Evolutionary conservation across 768 basidiomycete species (phyloP), one percentile per base, ranked within the genome.

Genomic region (Polyporus arcularius): DNA sequence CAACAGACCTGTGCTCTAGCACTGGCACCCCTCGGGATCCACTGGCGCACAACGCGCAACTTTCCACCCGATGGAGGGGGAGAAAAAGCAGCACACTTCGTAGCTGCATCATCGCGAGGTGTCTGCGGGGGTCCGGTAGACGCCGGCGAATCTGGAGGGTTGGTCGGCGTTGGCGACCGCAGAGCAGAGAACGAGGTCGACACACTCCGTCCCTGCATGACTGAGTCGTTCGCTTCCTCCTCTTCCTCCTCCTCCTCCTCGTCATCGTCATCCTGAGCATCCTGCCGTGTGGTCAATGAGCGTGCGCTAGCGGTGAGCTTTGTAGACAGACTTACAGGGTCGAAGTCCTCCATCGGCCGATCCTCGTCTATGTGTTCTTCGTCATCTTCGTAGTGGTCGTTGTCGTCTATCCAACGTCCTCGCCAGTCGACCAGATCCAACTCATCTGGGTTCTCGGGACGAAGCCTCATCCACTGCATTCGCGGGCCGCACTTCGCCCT

Each of bases 401-500:
- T 88, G 32, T 88, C 88, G 18, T 88, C 87, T 62, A 92, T 85
- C 93, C 94, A 98, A 52, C 90, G 78, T 6, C 96, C 96, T 59
- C 90, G 82, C 86, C 88, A 94, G 72, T 97, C 96, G 32, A 97
- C 95, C 68, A 82, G 78, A 66, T 95, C 93, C 68, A 98, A 74
- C 67, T 96, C 93, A 56, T 84, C 83, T 1, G 87, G 82, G 59
- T 80, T 86, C 72, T 90, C 87, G 35, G 96, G 96, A 60, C 96
- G 80, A 73, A 94, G 73, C 56, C 97, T 82, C 73, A 98, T 74
- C 97, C 97, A 99, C 69, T 89, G 88, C 96, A 99, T 98, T 60
- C 97, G 82, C 14, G 97, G 97, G 4, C 97, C 97, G 67, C 86
- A 92, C 73, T 94, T 91, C 11, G 97, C 94, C 53, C 92, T 81